phyloP scores from a whole-genome alignment of 495 filamentous ascomycete species.

The Sordaria brevicollis region DNA sequence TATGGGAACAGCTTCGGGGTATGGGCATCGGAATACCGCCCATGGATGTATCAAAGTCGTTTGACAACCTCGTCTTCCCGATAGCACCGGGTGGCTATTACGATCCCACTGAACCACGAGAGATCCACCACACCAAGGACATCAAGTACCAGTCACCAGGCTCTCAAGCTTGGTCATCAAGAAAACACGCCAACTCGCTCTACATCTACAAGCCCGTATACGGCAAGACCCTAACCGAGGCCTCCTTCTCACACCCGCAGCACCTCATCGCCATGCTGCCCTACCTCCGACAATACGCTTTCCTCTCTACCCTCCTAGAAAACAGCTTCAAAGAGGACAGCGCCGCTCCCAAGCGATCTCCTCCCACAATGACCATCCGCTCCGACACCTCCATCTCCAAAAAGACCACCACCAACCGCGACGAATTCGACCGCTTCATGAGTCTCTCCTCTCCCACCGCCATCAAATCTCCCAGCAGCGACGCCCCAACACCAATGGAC shows the following conservation, averaged over 20 bases:
- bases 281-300: slow-evolving; percentile 63
- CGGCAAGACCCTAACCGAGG: slow-evolving; percentile 53
- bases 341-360: background rate
- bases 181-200: slow-evolving; percentile 57
- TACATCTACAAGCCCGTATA: slow-evolving; percentile 60
- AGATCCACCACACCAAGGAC: slow-evolving; percentile 26
- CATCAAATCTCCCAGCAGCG: background rate
- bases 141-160: slow-evolving; percentile 21
- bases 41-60: slow-evolving; percentile 41
- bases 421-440: slow-evolving; percentile 29
- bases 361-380: background rate
- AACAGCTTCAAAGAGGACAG: slow-evolving; percentile 41
- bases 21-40: slow-evolving; percentile 51
- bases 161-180: slow-evolving; percentile 31
- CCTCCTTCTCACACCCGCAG: slow-evolving; percentile 80
- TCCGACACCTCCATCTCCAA: background rate
- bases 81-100: slow-evolving; percentile 20
- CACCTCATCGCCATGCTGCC: slow-evolving; percentile 73
- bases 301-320: slow-evolving; percentile 53
- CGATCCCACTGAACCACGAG: slow-evolving; percentile 29
- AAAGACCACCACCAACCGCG: slow-evolving; percentile 13
- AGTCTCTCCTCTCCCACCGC: background rate
- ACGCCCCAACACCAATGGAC: background rate
- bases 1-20: slow-evolving; percentile 57
- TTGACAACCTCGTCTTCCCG: slow-evolving; percentile 58